These are phyloP conservation scores for Adansonia rubrostipa DNA, from an alignment of 441 rosid species.

Conservation along the genomic window DNA sequence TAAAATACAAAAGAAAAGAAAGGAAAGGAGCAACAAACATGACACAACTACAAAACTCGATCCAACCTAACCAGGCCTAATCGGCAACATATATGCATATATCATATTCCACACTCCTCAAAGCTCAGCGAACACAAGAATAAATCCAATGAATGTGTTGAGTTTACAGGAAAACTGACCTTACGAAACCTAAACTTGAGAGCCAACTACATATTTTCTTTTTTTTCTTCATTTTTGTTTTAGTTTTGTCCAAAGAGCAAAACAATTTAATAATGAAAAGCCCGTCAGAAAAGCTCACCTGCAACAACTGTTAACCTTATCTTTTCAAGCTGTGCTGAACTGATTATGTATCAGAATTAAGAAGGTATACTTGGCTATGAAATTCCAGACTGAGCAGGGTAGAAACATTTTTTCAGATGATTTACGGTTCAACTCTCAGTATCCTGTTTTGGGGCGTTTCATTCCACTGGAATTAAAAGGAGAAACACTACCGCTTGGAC, in stretches of 20 bases:
- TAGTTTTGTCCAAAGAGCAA: constrained; percentile 22
- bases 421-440: constrained; percentile 43
- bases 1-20: background rate
- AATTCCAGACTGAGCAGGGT: constrained; percentile 29
- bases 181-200: constrained; percentile 48
- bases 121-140: constrained; percentile 55
- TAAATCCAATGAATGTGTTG: constrained; percentile 65
- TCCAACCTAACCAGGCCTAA: constrained; percentile 12
- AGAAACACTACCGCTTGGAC: constrained; percentile 87
- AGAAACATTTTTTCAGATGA: constrained; percentile 22
- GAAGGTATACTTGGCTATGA: constrained; percentile 36
- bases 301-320: constrained; percentile 54
- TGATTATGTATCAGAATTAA: constrained; percentile 26
- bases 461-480: constrained; percentile 91
- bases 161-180: constrained; percentile 45
- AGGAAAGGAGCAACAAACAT: constrained; percentile 10
- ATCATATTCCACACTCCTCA: constrained; percentile 42
- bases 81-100: constrained; percentile 24
- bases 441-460: constrained; percentile 95
- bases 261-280: constrained; percentile 31
- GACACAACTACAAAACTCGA: constrained; percentile 43
- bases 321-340: constrained; percentile 45
- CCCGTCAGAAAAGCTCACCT: constrained; percentile 49
- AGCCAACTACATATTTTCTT: constrained; percentile 40
- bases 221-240: background rate